These are phyloP conservation scores for Pyrenopolyporus hunteri DNA, from an alignment of 495 filamentous ascomycete genomes.

Conservation along the genomic window DNA sequence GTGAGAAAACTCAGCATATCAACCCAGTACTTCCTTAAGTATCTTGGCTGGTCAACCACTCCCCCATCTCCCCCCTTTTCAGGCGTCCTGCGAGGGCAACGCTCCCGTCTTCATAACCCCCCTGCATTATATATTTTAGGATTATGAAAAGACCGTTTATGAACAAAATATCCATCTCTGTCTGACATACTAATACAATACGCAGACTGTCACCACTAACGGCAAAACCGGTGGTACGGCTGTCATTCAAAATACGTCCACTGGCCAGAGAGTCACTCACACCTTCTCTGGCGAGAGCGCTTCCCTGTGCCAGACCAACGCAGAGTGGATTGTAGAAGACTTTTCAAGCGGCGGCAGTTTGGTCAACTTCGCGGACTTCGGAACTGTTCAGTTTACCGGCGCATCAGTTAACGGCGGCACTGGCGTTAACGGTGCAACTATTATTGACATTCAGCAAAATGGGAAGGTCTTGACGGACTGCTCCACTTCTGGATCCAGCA, in stretches of 20 bases:
- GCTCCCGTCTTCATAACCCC: neutral
- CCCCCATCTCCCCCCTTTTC: too few species aligned
- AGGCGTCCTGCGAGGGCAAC: neutral
- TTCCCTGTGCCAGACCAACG: slow-evolving; percentile 55
- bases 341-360: slow-evolving; percentile 55
- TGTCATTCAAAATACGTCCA: slow-evolving; percentile 61
- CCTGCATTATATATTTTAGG: too few species aligned
- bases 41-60: too few species aligned
- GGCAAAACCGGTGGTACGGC: slow-evolving; percentile 59
- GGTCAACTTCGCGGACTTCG: slow-evolving; percentile 63
- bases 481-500: slow-evolving; percentile 47
- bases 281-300: slow-evolving; percentile 49
- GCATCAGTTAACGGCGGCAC: slow-evolving; percentile 43
- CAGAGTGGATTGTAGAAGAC: slow-evolving; percentile 73
- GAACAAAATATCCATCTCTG: too few species aligned
- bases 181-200: slow-evolving; percentile 9
- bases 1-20: neutral
- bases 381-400: slow-evolving; percentile 56
- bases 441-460: slow-evolving; percentile 61
- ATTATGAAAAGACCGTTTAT: too few species aligned
- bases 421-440: slow-evolving; percentile 50
- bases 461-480: slow-evolving; percentile 55
- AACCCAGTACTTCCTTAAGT: too few species aligned
- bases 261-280: slow-evolving; percentile 60
- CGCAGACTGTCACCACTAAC: slow-evolving; percentile 52